Conservation (phyloP, 805 yeast species). For the Candida adriatica region DNA sequence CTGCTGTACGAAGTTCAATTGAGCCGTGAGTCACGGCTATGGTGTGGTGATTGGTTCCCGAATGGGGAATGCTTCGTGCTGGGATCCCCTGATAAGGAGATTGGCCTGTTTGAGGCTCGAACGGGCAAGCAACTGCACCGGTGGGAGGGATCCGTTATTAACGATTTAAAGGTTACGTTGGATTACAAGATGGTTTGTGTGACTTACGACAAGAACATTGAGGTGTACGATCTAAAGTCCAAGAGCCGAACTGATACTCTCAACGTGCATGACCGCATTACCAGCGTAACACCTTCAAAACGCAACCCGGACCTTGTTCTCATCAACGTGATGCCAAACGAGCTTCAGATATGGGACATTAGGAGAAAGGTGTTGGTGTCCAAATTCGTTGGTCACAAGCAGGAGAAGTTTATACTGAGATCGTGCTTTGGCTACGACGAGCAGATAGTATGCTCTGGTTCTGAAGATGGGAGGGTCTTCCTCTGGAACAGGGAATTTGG, state of each 20-base stretch:
- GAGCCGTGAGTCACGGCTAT: conserved; percentile 29
- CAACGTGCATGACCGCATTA: conserved; percentile 49
- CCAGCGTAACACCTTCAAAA: conserved; percentile 54
- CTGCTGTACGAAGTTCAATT: conserved; percentile 17
- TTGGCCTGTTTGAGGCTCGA: conserved; percentile 37
- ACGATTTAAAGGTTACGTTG: conserved; percentile 60
- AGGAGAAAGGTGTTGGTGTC: conserved; percentile 47
- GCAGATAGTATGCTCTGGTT: conserved; percentile 68
- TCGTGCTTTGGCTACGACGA: conserved; percentile 73
- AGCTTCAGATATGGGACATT: conserved; percentile 77
- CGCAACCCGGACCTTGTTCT: conserved; percentile 48
- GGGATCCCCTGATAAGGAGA: conserved; percentile 72
- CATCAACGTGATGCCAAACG: conserved; percentile 66
- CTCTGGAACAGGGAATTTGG: conserved; percentile 75
- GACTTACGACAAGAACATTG: conserved; percentile 54
- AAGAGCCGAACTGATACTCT: conserved; percentile 38
- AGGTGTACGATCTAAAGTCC: conserved; percentile 47
- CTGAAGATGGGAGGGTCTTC: conserved; percentile 73
- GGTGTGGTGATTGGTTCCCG: conserved; percentile 70
- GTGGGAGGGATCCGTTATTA: conserved; percentile 42
- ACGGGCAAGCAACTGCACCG: conserved; percentile 23
- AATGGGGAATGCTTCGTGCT: conserved; percentile 48
- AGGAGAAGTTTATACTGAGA: conserved; percentile 61
- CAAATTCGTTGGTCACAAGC: conserved; percentile 67
- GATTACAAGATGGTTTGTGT: conserved; percentile 62